Conservation (phyloP, 768 basidiomycete species). For the Suillus sp. region DNA sequence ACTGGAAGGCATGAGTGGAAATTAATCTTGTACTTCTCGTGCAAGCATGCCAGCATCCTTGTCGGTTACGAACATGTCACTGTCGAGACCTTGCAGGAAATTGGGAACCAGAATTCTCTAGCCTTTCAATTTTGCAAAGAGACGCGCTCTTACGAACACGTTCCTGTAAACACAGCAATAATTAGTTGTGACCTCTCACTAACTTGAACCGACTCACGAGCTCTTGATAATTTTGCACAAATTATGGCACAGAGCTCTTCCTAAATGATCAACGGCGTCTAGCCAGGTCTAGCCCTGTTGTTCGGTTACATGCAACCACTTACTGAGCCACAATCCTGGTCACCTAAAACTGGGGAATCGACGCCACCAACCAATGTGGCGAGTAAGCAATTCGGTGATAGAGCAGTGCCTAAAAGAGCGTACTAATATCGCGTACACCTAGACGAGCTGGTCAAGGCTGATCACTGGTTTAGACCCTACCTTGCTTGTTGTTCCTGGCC, state of each 20-base stretch:
- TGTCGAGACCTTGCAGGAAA: background rate
- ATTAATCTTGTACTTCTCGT: background rate
- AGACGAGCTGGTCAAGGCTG: background rate
- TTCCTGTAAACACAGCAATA: background rate
- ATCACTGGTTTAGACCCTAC: background rate
- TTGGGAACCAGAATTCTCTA: background rate
- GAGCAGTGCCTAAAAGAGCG: background rate
- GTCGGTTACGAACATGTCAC: background rate
- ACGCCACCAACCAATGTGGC: background rate
- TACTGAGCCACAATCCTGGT: background rate
- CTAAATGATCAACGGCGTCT: background rate
- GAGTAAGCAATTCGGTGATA: background rate
- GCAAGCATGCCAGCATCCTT: background rate
- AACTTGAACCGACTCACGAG: background rate
- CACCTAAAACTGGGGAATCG: background rate
- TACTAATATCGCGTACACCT: background rate
- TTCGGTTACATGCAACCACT: background rate
- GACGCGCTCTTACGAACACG: background rate
- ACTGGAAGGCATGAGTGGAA: conserved; percentile 6
- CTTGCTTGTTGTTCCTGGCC: background rate
- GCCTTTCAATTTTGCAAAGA: background rate
- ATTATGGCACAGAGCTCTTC: background rate
- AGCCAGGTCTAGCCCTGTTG: background rate
- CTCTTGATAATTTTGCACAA: background rate
- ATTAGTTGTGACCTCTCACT: background rate